phyloP scores from a whole-genome alignment of 768 basidiomycete genomes.

The Boletus subparvulus region DNA sequence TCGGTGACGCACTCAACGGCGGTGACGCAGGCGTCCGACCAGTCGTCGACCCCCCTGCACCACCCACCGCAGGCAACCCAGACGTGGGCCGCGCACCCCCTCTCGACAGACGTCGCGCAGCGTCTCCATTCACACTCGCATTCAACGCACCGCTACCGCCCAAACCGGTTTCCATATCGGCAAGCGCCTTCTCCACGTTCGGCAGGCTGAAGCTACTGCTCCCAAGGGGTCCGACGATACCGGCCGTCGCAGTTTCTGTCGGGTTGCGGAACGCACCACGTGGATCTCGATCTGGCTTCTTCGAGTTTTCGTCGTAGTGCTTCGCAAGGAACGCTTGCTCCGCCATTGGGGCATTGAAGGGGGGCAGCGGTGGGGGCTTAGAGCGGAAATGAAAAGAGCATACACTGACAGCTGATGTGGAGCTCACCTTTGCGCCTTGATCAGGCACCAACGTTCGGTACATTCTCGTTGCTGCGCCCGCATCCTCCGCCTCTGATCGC shows the following conservation, averaged over 20 bases:
- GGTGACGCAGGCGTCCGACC: slow-evolving; percentile 43
- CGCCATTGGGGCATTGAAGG: slow-evolving; percentile 76
- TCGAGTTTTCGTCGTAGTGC: slow-evolving; percentile 89
- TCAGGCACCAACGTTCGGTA: slow-evolving; percentile 75
- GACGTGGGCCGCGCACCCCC: slow-evolving; percentile 29
- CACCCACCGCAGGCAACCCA: slow-evolving; percentile 41
- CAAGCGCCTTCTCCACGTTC: slow-evolving; percentile 82
- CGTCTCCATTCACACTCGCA: slow-evolving; percentile 37
- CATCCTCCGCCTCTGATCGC: slow-evolving; percentile 40
- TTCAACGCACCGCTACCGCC: slow-evolving; percentile 32
- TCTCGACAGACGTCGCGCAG: slow-evolving; percentile 34
- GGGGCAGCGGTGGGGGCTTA: slow-evolving; percentile 65
- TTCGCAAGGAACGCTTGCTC: slow-evolving; percentile 91
- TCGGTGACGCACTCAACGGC: slow-evolving; percentile 37
- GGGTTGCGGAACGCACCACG: slow-evolving; percentile 84
- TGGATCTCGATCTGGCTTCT: slow-evolving; percentile 88
- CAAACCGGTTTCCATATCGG: slow-evolving; percentile 78
- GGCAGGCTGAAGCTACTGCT: slow-evolving; percentile 84
- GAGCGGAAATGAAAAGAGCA: not conserved
- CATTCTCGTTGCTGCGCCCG: slow-evolving; percentile 59
- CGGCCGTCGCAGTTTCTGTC: slow-evolving; percentile 54
- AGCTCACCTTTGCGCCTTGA: slow-evolving; percentile 65
- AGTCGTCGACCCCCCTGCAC: slow-evolving; percentile 32
- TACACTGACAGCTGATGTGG: not conserved
- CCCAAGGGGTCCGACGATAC: slow-evolving; percentile 92